These are phyloP conservation scores for Rachicladosporium sp. DNA, from an alignment of 2,329 filamentous ascomycete species.

Conservation along the genomic window DNA sequence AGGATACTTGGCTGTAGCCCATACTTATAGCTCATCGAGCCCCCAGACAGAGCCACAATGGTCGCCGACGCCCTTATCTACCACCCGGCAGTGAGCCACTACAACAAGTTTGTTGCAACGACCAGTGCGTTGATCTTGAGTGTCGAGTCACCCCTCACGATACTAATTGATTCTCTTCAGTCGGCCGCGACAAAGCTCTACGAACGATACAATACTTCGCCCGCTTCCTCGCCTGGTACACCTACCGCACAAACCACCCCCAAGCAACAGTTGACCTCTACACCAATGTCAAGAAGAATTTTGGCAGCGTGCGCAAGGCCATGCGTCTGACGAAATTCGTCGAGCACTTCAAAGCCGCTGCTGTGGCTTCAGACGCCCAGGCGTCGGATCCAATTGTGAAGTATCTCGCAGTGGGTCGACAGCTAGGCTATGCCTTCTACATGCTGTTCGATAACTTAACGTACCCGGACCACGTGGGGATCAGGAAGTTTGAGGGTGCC, in stretches of 20 bases:
- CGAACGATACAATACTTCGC: constrained; percentile 95
- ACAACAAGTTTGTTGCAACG: constrained; percentile 86
- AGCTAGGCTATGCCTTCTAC: constrained; percentile 88
- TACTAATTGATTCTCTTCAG: constrained; percentile 25
- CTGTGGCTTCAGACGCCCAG: constrained; percentile 30
- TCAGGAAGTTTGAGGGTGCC: constrained; percentile 55
- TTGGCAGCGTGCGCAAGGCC: constrained; percentile 79
- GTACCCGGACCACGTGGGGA: constrained; percentile 57
- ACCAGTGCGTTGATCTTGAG: constrained; percentile 43
- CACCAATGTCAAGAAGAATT: constrained; percentile 81
- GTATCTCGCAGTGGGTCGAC: constrained; percentile 72
- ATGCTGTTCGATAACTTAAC: constrained; percentile 67
- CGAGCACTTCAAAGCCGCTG: constrained; percentile 88
- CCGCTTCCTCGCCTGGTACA: constrained; percentile 98
- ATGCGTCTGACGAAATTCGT: constrained; percentile 91
- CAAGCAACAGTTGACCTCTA: constrained; percentile 64
- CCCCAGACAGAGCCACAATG: constrained; percentile 29
- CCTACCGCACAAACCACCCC: constrained; percentile 81
- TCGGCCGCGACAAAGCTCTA: constrained; percentile 92
- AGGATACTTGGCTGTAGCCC: no score
- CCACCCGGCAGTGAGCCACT: constrained; percentile 88
- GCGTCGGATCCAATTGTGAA: constrained; percentile 57
- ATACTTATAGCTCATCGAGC: no score
- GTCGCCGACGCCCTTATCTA: constrained; percentile 73
- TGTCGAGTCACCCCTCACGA: background rate